A percentile compares a stretch with the other conserved stretches of the same genome.
phyloP scores from a whole-genome alignment of 257 asterid species.

The Nemophila menziesii region DNA sequence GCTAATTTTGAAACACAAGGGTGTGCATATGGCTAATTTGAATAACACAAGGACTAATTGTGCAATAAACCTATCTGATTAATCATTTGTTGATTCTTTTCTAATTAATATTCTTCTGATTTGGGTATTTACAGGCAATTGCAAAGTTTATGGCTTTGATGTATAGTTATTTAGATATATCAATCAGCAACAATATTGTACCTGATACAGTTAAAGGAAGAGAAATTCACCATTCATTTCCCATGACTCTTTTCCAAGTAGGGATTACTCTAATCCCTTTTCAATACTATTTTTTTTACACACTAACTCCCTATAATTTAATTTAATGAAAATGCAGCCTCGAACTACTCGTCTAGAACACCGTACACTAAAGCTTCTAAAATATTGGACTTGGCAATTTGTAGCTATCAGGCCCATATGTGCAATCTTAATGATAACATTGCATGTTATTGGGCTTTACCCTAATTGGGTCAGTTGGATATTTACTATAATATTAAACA shows the following conservation, averaged over 20 bases:
- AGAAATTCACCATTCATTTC: conserved; percentile 81
- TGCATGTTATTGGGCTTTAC: conserved; percentile 58
- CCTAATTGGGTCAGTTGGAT: conserved; percentile 86
- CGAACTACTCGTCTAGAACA: conserved; percentile 53
- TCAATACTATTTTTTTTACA: neutral
- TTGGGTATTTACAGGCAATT: conserved; percentile 41
- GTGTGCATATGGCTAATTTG: too few species aligned
- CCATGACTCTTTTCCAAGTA: conserved; percentile 85
- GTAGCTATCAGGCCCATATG: conserved; percentile 74
- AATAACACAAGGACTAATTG: neutral
- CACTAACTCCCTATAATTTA: too few species aligned
- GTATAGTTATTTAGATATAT: conserved; percentile 60
- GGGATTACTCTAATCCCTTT: conserved; percentile 10
- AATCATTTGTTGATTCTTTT: neutral
- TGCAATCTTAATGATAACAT: conserved; percentile 52
- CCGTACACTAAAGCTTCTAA: conserved; percentile 46
- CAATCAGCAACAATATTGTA: conserved; percentile 49
- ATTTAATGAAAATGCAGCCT: conserved; percentile 43
- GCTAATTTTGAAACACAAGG: too few species aligned
- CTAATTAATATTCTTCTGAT: conserved; percentile 2
- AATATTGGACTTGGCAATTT: conserved; percentile 90
- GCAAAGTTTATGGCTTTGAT: conserved; percentile 79
- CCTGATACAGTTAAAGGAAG: conserved; percentile 94
- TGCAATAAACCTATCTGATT: neutral
- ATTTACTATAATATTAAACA: conserved; percentile 52